Evolutionary conservation across 2,329 filamentous ascomycete genomes (phyloP).

Genomic region (Calcarisporium arbuscula): DNA sequence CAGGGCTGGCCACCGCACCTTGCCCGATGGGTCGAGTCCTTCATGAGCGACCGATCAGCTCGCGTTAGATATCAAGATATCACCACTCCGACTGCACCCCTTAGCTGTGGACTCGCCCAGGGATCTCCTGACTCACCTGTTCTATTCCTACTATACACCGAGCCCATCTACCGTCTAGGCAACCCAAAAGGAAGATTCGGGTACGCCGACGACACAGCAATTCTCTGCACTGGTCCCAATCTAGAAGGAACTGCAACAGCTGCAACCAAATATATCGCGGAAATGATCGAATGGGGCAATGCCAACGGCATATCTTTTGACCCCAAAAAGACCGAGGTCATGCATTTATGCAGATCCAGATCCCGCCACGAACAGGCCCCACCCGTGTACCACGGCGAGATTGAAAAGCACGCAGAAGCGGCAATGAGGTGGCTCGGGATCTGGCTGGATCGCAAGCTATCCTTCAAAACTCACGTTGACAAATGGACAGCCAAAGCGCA

Average conservation of each 20-base stretch:
- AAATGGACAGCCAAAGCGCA: too few species aligned
- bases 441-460: slow-evolving; percentile 12
- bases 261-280: slow-evolving; percentile 6
- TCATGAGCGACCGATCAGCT: slow-evolving; percentile 6
- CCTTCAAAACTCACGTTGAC: slow-evolving; percentile 11
- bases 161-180: slow-evolving; percentile 9
- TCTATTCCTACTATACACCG: slow-evolving; percentile 13
- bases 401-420: slow-evolving; percentile 1
- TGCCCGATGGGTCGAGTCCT: slow-evolving; percentile 9
- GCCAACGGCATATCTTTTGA: slow-evolving; percentile 14
- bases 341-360: too few species aligned
- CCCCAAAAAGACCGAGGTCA: slow-evolving; percentile 15
- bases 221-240: slow-evolving; percentile 10
- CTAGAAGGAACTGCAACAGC: slow-evolving; percentile 9
- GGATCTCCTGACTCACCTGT: slow-evolving; percentile 13
- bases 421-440: slow-evolving; percentile 16
- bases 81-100: slow-evolving; percentile 2
- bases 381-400: slow-evolving; percentile 7
- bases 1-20: slow-evolving; percentile 12
- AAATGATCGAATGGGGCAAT: slow-evolving; percentile 11
- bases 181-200: slow-evolving; percentile 2
- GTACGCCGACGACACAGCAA: slow-evolving; percentile 14
- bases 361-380: slow-evolving; percentile 2
- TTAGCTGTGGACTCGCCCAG: slow-evolving; percentile 9
- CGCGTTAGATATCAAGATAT: slow-evolving; percentile 6